Base-by-base conservation (phyloP, 106 monocot genomes). In the Dendrobium catenatum region DNA sequence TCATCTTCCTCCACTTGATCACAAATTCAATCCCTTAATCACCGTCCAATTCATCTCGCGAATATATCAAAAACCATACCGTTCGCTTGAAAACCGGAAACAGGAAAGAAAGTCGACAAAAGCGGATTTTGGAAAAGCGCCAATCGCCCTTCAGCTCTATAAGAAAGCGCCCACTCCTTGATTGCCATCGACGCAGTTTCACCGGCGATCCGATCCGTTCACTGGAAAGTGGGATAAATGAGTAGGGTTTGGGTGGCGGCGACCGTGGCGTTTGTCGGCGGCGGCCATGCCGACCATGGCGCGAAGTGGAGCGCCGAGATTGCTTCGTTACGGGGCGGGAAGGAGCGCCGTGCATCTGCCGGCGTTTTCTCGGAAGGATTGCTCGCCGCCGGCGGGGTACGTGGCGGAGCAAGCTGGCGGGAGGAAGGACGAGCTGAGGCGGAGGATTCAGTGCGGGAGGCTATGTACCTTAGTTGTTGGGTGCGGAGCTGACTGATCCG, bases 161-260 rank as follows among this genome's bases (percentile, higher is more conserved):
- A 55, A 55, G 17, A 55, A 0, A 37, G 9, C 55, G 55, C 17
- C 55, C 55, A 7, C 55, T 55, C 55, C 55, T 55, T 6, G 55
- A 37, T 37, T 37, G 37, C 55, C 55, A 2, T 55, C 55, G 55
- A 17, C 55, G 37, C 37, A 3, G 37, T 37, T 55, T 55, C 9
- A 17, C 55, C 17, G 55, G 17, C 9, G 4, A 55, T 55, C 55
- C 55, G 9, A 17, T 55, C 55, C 55, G 55, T 9, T 17, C 15
- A 17, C 37, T 0, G 9, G 66, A 66, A 22, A 20, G n/a, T 66
- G 66, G 66, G 66, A 66, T 66, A 17, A 6, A n/a, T 66, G 66
- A 66, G 19, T n/a, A 66, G 66, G 66, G 16, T 66, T 20, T 66
- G 66, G 66, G n/a, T 66, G 66, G 66, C 66, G 66, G 66, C 66